A percentile compares a stretch with the other conserved stretches of the same genome.
Evolutionary conservation across 2,329 filamentous ascomycete species (phyloP).

Genomic region (Stemphylium vesicarium): DNA sequence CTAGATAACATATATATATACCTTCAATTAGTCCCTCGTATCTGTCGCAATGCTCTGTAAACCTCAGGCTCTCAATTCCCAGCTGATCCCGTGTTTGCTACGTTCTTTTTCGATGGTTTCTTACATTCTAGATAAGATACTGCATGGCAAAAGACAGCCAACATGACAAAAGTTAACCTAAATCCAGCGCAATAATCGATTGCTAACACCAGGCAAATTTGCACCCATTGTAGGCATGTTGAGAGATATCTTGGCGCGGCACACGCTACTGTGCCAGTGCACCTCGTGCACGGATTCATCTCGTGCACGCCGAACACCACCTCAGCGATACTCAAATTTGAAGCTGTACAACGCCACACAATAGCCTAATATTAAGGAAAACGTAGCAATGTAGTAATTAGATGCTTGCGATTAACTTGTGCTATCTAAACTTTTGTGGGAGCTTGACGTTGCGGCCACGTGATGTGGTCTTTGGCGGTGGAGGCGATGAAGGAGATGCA

Average conservation of each 20-base stretch:
- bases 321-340: not conserved
- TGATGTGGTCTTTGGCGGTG: not conserved
- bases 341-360: conserved; percentile 1
- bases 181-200: too few species aligned
- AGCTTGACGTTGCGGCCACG: not conserved
- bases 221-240: too few species aligned
- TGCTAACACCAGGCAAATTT: too few species aligned
- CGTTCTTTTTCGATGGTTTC: too few species aligned
- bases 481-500: not conserved
- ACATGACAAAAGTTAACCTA: too few species aligned
- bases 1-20: not conserved
- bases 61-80: too few species aligned
- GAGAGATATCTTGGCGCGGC: too few species aligned
- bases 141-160: too few species aligned
- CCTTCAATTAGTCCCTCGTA: too few species aligned
- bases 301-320: not conserved
- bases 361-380: not conserved
- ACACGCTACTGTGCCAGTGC: not conserved
- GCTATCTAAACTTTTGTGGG: not conserved
- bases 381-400: not conserved
- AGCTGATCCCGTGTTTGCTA: too few species aligned
- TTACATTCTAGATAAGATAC: too few species aligned
- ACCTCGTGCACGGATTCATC: not conserved
- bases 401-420: not conserved
- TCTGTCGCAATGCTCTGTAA: too few species aligned